Base-by-base conservation (phyloP, 192 early-diverging fungal genomes). In the Coemansia aciculifera region DNA sequence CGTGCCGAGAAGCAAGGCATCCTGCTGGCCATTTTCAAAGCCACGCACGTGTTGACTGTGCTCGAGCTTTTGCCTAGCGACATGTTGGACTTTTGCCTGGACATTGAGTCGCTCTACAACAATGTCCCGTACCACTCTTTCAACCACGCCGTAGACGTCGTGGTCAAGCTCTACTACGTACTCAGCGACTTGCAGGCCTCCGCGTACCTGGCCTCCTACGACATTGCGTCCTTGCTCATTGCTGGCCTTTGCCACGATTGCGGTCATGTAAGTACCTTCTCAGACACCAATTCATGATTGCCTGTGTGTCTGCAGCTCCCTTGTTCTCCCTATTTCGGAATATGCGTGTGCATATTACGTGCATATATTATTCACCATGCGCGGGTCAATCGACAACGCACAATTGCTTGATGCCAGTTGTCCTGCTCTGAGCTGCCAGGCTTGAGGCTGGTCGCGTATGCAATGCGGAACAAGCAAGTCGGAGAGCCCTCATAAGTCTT, bases 61-160 rank as follows among this genome's bases (percentile, higher is more conserved):
- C 73, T 89, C 24, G 78, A 85, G 66, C 86, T 89, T 32, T 73
- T 87, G 8, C 78, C 82, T 19, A 85, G 86, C 39, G 86, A 89
- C 62, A 77, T 97, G 54, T 85, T 97, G 19, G 90, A 94, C 59
- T 95, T 97, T 68, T 82, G 92, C 39, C 85, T 93, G 36, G 94
- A 95, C 62, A 88, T 97, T 36, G 90, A 91, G 64, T 63, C 84
- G 46, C 91, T 91, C 32, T 97, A 97, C 72, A 77, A 85, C n/a
- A 75, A 86, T n/a, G 93, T 92, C 59, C 92, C 91, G 5, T 97
- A 97, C 62, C 95, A 97, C 73, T 93, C 91, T 10, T 97, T 95
- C 72, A 90, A 90, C 73, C 95, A 97, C 67, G 94, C 94, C 13
- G 86, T 92, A 2, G 95, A 97, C 83, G 95, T 97, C 0, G 89